phyloP scores from a whole-genome alignment of 495 filamentous ascomycete species.

The Cudoniella acicularis region DNA sequence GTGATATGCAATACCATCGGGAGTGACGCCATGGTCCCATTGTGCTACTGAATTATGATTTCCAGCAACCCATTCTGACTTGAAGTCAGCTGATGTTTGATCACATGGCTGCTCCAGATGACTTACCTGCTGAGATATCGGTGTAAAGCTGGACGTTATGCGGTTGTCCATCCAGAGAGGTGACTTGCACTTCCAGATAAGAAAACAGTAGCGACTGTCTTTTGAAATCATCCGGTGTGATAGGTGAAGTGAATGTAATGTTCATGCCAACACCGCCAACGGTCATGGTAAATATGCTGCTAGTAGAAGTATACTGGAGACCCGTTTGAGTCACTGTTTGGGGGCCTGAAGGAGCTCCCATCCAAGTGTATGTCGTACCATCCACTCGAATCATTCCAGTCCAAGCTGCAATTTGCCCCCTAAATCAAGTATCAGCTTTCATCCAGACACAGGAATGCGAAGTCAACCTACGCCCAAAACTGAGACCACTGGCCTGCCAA shows the following conservation, averaged over 20 bases:
- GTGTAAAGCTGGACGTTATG: slow-evolving; percentile 78
- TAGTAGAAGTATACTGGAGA: slow-evolving; percentile 80
- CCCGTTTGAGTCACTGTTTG: slow-evolving; percentile 38
- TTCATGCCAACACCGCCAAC: slow-evolving; percentile 67
- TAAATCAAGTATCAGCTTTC: slow-evolving; percentile 31
- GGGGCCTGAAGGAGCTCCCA: slow-evolving; percentile 43
- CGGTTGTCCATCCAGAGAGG: slow-evolving; percentile 46
- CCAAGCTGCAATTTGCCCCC: slow-evolving; percentile 64
- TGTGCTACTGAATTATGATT: slow-evolving; percentile 15
- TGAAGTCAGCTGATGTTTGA: slow-evolving; percentile 40
- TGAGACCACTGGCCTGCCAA: slow-evolving; percentile 46
- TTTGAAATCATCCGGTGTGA: slow-evolving; percentile 82
- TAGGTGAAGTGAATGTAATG: slow-evolving; percentile 81
- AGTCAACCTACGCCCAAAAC: slow-evolving; percentile 11
- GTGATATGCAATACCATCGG: slow-evolving; percentile 41
- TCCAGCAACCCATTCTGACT: slow-evolving; percentile 22
- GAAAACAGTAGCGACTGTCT: slow-evolving; percentile 85
- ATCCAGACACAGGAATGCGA: slow-evolving; percentile 33
- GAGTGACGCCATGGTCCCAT: slow-evolving; percentile 26
- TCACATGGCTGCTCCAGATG: slow-evolving; percentile 27
- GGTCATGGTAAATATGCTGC: slow-evolving; percentile 78
- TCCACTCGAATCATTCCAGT: slow-evolving; percentile 60
- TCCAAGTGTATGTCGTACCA: slow-evolving; percentile 54
- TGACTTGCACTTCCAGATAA: slow-evolving; percentile 74
- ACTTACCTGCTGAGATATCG: slow-evolving; percentile 76